Evolutionary conservation across 2,329 filamentous ascomycete genomes (phyloP), one percentile per base, ranked within the genome.

Genomic region (Diaporthe eres): DNA sequence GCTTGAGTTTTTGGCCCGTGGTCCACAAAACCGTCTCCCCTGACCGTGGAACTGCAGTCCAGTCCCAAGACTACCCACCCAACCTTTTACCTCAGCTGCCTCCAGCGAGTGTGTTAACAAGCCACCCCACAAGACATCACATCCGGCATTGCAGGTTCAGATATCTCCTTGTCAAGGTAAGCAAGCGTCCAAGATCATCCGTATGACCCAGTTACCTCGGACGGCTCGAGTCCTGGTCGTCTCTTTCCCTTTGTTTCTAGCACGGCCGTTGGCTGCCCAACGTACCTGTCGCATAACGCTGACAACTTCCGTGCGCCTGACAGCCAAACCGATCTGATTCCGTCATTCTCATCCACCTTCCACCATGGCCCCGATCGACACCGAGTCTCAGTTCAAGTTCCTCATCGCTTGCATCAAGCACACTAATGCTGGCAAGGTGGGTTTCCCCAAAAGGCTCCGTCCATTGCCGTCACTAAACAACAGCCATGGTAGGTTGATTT

Each of bases 391-490:
- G 79, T 88, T 94, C 83, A 89, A 88, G 77, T 94, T 94, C 81
- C 86, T 94, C 34, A 87, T 94, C 67, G 86, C 87, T 72, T 94
- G 93, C 83, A 92, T 94, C 82, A 87, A 88, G 72, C 84, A 92
- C 82, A 89, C 90, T 13, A 87, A 84, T 79, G 87, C 88, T 77
- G 92, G 92, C 77, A 91, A 90, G 82, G 92, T 93, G 83, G 80
- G 85, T 28, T 37, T 31, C 17, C 53, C 42, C 44, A 31, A 1
- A 47, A 15, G 13, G 7, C 13, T 1, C 28, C 28, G 7, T 37
- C 28, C 19, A 42, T 47, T 28, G 31, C 67, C 60, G 39, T 57
- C 34, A 25, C 78, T 82, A 42, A 82, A 76, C 8, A 57, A 4
- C 28, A 22, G 55, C 7, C 37, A 60, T 22, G 49, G 22, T 74